Evolutionary conservation across 2,329 filamentous ascomycete genomes (phyloP).

Genomic region (Coleophoma eucalyptorum): DNA sequence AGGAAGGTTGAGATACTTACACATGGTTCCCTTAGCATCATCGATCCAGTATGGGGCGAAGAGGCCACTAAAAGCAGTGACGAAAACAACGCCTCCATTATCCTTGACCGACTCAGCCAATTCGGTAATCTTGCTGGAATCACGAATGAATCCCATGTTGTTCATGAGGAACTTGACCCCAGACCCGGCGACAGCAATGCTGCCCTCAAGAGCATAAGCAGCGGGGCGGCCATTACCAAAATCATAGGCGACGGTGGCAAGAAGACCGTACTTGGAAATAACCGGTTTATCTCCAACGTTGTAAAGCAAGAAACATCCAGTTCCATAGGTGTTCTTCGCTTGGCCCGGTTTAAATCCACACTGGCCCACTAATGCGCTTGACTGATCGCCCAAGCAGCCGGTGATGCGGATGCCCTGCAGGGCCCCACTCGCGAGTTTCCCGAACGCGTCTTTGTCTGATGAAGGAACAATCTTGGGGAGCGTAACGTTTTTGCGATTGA

Average conservation of each 20-base stretch:
- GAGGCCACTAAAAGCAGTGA: conserved; percentile 69
- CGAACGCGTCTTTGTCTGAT: conserved; percentile 66
- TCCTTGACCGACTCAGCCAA: conserved; percentile 61
- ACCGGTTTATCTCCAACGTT: conserved; percentile 79
- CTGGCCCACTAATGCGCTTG: conserved; percentile 75
- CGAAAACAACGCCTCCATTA: conserved; percentile 66
- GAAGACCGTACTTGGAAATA: conserved; percentile 71
- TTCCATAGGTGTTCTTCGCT: conserved; percentile 85
- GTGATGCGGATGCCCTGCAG: conserved; percentile 68
- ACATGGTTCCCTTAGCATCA: conserved; percentile 68
- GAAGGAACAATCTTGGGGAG: conserved; percentile 77
- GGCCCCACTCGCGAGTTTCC: conserved; percentile 54
- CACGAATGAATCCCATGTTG: conserved; percentile 59
- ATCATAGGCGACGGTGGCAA: conserved; percentile 76
- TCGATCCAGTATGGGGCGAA: conserved; percentile 77
- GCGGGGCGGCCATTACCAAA: conserved; percentile 61
- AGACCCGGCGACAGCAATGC: conserved; percentile 72
- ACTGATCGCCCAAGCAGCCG: conserved; percentile 79
- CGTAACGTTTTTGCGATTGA: conserved; percentile 65
- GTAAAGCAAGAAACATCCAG: conserved; percentile 80
- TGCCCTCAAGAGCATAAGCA: conserved; percentile 74
- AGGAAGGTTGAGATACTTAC: conserved; percentile 29
- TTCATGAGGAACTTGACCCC: conserved; percentile 70
- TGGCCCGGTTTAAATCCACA: conserved; percentile 71
- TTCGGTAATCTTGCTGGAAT: conserved; percentile 60